Conservation (phyloP, 108 stramenopile species). For the Nitzschia sp. region DNA sequence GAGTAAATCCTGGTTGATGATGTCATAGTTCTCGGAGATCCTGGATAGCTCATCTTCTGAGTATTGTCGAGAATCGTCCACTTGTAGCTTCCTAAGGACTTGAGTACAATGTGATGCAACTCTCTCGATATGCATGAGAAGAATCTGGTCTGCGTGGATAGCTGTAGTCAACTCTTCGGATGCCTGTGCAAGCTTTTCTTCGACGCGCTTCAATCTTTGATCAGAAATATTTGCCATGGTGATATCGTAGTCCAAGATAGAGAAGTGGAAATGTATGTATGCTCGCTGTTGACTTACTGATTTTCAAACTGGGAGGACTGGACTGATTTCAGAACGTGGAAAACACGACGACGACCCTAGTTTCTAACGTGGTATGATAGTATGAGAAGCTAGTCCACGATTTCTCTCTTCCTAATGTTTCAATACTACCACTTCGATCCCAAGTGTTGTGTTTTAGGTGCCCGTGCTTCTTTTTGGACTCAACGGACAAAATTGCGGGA, state of each 20-base stretch:
- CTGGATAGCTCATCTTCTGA: no score
- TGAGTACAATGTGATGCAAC: constrained; percentile 13
- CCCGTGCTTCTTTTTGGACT: no score
- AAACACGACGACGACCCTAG: no score
- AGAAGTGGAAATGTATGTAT: no score
- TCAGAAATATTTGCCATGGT: not conserved
- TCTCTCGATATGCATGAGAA: constrained; percentile 7
- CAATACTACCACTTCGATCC: no score
- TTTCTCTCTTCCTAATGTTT: not conserved
- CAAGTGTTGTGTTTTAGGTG: no score
- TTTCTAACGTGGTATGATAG: no score
- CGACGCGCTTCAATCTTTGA: not conserved
- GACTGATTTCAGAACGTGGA: no score
- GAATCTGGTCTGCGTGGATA: not conserved
- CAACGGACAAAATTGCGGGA: no score
- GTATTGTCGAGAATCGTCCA: no score
- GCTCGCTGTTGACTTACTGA: no score
- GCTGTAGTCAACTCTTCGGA: constrained; percentile 1
- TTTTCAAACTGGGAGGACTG: no score
- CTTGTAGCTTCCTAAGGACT: not conserved
- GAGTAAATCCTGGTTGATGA: not conserved
- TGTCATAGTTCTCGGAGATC: not conserved
- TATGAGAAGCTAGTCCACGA: not conserved
- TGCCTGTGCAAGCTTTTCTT: constrained; percentile 1
- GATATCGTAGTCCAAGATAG: not conserved